Evolutionary conservation across 371 early-diverging fungal species (phyloP).

Genomic region (Mortierella sp.): DNA sequence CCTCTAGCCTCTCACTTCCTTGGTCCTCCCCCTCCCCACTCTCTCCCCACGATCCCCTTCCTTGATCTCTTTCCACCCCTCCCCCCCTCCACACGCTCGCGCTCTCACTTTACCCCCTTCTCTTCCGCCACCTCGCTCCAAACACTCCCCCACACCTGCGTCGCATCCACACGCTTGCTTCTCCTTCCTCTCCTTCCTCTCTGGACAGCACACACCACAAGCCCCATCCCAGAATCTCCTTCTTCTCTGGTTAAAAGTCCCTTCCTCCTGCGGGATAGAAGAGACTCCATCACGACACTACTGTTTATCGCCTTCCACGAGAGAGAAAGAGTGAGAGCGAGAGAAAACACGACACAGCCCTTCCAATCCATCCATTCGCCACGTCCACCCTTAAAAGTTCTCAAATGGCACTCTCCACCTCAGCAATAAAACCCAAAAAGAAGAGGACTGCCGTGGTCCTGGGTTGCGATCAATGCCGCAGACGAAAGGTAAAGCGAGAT

Average conservation of each 20-base stretch:
- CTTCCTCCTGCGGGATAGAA: too few species aligned
- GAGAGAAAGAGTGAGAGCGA: too few species aligned
- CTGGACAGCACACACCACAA: not conserved
- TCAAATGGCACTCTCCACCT: constrained; percentile 22
- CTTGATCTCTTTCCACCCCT: not conserved
- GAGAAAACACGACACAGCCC: not conserved
- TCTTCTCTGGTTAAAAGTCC: too few species aligned
- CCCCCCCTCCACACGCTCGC: not conserved
- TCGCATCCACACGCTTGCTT: not conserved
- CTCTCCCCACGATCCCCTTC: constrained; percentile 1
- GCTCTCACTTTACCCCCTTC: not conserved
- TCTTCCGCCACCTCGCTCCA: not conserved
- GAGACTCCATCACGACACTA: too few species aligned
- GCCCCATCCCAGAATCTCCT: too few species aligned
- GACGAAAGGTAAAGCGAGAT: constrained; percentile 55
- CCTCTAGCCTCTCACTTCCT: not conserved
- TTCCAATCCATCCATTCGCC: not conserved
- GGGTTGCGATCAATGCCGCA: constrained; percentile 52
- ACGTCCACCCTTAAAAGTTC: not conserved
- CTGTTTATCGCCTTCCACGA: too few species aligned
- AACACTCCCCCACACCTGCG: not conserved
- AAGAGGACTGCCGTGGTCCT: constrained; percentile 52
- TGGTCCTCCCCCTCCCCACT: not conserved
- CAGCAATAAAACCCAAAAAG: constrained; percentile 52
- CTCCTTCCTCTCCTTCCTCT: not conserved